Evolutionary conservation across 2,329 filamentous ascomycete genomes (phyloP), one percentile per base, ranked within the genome.

Genomic region (Fusarium cicatricum): DNA sequence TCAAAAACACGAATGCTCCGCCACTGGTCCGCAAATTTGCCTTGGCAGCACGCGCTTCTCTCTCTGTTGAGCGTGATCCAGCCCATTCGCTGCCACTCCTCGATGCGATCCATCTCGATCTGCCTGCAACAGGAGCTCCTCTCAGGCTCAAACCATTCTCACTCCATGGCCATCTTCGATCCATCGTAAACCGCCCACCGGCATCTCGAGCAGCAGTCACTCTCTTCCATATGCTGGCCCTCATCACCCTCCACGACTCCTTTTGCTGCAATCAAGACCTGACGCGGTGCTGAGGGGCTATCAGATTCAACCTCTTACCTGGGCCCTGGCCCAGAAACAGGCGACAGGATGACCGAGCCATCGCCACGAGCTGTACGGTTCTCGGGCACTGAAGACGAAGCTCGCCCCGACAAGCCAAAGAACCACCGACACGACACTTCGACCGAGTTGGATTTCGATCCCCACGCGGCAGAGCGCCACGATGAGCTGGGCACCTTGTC

Each of bases 351-450:
- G 68, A 71, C 77, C 66, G 83, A 86, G 60, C 72, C 78, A 31
- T 83, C 83, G 11, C 81, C 83, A 44, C 80, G 83, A 65, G 77
- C 79, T 59, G 82, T 87, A 60, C 81, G 84, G 61, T 87, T 87
- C 67, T 81, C 81, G 39, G 77, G 79, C 55, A 72, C 74, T 68
- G 82, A 81, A 53, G 79, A 81, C 19, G 72, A 78, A 28, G 60
- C 69, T 31, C 75, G 74, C 19, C 53, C 71, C 42, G 80, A 84
- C 21, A 78, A 75, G 62, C 59, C 73, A 60, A 80, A 75, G 53
- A 71, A 66, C 53, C 71, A 73, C 46, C 74, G 77, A 17, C 72
- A 73, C 52, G 66, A 67, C 31, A 48, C 51, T 19, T 42, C 59
- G 7, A 44, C 53, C 56, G 69, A 71, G 41, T 52, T 64, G 31